These are phyloP conservation scores for Penicillium freii DNA, from an alignment of 2,329 filamentous ascomycete species.

Conservation along the genomic window DNA sequence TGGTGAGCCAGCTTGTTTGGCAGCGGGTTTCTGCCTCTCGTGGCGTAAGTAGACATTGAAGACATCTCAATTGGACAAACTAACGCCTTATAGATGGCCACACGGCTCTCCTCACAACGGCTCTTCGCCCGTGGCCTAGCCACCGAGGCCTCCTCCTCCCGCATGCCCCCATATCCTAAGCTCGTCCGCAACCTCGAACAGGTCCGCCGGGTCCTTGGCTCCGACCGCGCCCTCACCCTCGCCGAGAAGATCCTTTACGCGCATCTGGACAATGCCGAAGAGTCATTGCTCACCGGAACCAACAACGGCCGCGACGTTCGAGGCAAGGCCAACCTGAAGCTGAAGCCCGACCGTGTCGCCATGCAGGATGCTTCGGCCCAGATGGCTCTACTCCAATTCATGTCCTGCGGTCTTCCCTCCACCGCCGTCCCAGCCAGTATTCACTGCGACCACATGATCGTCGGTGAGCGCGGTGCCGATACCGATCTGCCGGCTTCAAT, in stretches of 20 bases:
- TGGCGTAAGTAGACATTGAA: slow-evolving; percentile 31
- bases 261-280: slow-evolving; percentile 85
- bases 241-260: slow-evolving; percentile 99
- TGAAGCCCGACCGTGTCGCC: slow-evolving; percentile 94
- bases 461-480: slow-evolving; percentile 85
- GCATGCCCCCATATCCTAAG: slow-evolving; percentile 76
- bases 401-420: slow-evolving; percentile 85
- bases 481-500: slow-evolving; percentile 82
- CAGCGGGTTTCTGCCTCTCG: slow-evolving; percentile 39
- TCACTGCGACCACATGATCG: slow-evolving; percentile 98
- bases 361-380: slow-evolving; percentile 99
- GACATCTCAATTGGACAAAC: slow-evolving; percentile 5
- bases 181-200: slow-evolving; percentile 73
- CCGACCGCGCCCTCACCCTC: slow-evolving; percentile 67
- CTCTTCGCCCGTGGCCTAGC: slow-evolving; percentile 35
- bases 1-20: slow-evolving; percentile 44
- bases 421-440: slow-evolving; percentile 96
- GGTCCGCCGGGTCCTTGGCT: slow-evolving; percentile 71
- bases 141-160: slow-evolving; percentile 47
- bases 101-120: slow-evolving; percentile 36
- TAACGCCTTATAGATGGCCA: slow-evolving; percentile 31
- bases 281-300: slow-evolving; percentile 78
- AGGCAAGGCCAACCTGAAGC: slow-evolving; percentile 87
- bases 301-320: slow-evolving; percentile 80
- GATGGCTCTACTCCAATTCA: slow-evolving; percentile 98